Evolutionary conservation across 306 rosid species (phyloP), one percentile per base, ranked within the genome.

Genomic region (Phaseolus lunatus): DNA sequence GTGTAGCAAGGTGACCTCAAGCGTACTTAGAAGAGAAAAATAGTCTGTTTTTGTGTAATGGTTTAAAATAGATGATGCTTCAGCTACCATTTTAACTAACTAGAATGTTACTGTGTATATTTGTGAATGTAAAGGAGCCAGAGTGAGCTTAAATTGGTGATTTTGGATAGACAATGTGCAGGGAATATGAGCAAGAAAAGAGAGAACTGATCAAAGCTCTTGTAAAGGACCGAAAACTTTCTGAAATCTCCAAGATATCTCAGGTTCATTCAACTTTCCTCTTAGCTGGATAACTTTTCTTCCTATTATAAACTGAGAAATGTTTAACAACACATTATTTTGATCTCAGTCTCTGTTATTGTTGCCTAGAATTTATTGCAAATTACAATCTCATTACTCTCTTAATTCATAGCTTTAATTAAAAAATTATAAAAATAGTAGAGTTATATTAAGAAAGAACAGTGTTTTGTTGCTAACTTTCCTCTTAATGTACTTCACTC

Each of bases 151-250:
- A 58, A 68, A 69, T 63, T 57, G 79, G 79, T 64, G 74, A 73
- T 70, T 82, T 52, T 85, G 81, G 57, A 67, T 86, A 94, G 98
- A 75, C 86, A 73, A 88, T 91, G 98, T 90, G 88, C 85, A 75
- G 76, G 35, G 91, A 90, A 33, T 62, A 77, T 65, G 91, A 81
- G 5, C 82, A 90, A 80, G 98, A 94, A 83, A 89, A 82, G 77
- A 87, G 88, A 79, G 97, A 94, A 24, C n/a, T 94, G 82, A 49
- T 94, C 22, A 58, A 82, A 80, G 88, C 93, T 45, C 80, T 91
- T 67, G 89, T 86, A 31, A 84, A 82, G 80, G 88, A 76, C 72
- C 68, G 96, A 68, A 87, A 82, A 66, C 78, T 91, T 78, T 85
- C 87, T 33, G 89, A 86, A 14, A 80, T 94, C 22, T 89, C 96